phyloP scores from a whole-genome alignment of 192 early-diverging fungal species.

The Gonapodya sp. region DNA sequence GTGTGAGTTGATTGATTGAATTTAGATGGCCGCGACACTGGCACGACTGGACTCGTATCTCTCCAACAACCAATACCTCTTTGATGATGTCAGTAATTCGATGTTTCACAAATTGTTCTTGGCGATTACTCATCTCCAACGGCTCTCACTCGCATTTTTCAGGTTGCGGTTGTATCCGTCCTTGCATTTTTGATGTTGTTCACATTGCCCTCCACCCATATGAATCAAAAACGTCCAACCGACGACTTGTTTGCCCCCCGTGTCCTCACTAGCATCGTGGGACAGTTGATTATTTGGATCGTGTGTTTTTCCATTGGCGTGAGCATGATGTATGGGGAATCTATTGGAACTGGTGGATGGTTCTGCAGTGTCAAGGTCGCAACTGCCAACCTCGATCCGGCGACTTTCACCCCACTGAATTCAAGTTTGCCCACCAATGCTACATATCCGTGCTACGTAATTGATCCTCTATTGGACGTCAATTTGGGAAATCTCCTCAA shows the following conservation, averaged over 20 bases:
- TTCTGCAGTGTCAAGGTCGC: constrained; percentile 27
- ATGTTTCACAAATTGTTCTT: neutral
- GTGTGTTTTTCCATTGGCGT: constrained; percentile 23
- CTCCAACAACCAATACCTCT: constrained; percentile 42
- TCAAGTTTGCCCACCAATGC: constrained; percentile 9
- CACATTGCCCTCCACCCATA: constrained; percentile 4
- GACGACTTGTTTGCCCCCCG: constrained; percentile 30
- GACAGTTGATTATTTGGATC: constrained; percentile 28
- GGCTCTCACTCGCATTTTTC: neutral
- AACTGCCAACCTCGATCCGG: constrained; percentile 17
- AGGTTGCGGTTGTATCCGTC: constrained; percentile 21
- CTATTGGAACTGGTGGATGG: constrained; percentile 18
- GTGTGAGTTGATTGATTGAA: neutral
- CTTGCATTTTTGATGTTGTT: constrained; percentile 33
- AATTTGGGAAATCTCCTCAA: neutral
- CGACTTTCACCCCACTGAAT: constrained; percentile 23
- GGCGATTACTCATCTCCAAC: neutral
- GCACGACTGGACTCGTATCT: constrained; percentile 25
- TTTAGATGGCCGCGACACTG: constrained; percentile 19
- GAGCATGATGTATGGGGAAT: constrained; percentile 7
- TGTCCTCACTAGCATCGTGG: constrained; percentile 27
- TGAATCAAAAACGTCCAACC: constrained; percentile 19
- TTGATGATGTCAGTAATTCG: constrained; percentile 31
- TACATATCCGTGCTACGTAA: constrained; percentile 30
- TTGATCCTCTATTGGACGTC: neutral